Evolutionary conservation across 2,329 filamentous ascomycete genomes (phyloP).

Genomic region (Boeremia exigua): DNA sequence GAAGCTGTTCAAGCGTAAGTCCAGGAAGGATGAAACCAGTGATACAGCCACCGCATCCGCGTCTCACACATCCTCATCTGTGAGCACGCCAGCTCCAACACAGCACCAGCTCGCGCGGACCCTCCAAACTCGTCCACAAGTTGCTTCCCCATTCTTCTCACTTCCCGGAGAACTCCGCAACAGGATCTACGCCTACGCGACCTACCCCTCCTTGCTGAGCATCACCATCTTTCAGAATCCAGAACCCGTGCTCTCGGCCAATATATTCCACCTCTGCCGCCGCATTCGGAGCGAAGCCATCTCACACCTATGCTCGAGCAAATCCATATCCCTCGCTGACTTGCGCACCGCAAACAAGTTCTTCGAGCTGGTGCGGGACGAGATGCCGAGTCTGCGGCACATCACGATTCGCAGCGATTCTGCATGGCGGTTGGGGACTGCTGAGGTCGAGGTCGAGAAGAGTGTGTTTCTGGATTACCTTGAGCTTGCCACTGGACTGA

Average conservation of each 20-base stretch:
- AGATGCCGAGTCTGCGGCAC: not conserved
- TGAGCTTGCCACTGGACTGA: not conserved
- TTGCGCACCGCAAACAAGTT: conserved; percentile 1
- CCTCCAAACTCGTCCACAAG: not conserved
- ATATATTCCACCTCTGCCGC: conserved; percentile 22
- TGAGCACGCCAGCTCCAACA: not conserved
- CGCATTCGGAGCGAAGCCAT: conserved; percentile 24
- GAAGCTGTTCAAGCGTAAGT: not conserved
- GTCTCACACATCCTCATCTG: not conserved
- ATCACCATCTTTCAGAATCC: conserved; percentile 1
- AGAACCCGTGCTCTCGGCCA: conserved; percentile 2
- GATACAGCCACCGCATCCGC: not conserved
- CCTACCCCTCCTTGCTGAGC: conserved; percentile 4
- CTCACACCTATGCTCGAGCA: conserved; percentile 18
- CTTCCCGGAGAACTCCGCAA: conserved; percentile 25
- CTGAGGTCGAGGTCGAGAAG: not conserved
- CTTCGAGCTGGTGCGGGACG: not conserved
- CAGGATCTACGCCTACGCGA: conserved; percentile 13
- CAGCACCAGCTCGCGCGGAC: not conserved
- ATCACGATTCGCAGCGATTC: not conserved
- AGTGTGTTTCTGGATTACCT: not conserved
- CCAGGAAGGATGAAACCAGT: not conserved
- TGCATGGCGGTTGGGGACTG: not conserved
- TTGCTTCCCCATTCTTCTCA: conserved; percentile 6
- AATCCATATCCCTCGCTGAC: conserved; percentile 2